phyloP scores from a whole-genome alignment of 352 stramenopile species.

The Phytopythium ostracodes region DNA sequence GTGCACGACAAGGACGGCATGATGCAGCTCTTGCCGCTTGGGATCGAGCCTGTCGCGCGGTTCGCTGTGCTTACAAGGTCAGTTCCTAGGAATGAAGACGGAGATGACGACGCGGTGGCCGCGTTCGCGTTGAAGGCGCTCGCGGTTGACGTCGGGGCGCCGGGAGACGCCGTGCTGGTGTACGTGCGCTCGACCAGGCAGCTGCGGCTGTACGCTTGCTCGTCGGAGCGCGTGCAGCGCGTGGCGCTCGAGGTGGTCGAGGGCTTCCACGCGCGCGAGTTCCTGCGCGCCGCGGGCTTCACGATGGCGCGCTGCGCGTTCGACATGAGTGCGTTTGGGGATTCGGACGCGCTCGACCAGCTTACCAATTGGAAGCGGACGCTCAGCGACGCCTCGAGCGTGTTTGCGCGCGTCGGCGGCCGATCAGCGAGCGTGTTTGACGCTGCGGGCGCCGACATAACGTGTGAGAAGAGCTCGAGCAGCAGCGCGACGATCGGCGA shows the following conservation, averaged over 20 bases:
- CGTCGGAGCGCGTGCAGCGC: conserved; percentile 3
- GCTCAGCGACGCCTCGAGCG: conserved; percentile 12
- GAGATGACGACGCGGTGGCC: conserved; percentile 8
- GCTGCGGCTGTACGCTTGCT: conserved; percentile 16
- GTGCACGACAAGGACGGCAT: conserved; percentile 4
- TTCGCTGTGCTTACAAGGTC: conserved; percentile 6
- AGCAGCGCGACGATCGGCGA: conserved; percentile 6
- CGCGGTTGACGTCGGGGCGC: neutral
- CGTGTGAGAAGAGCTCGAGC: conserved; percentile 2
- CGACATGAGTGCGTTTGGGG: conserved; percentile 20
- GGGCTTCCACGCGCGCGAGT: conserved; percentile 47
- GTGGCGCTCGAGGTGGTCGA: conserved; percentile 29
- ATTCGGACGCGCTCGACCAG: conserved; percentile 14
- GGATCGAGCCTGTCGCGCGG: neutral
- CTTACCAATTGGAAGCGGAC: conserved; percentile 26
- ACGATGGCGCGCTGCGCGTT: conserved; percentile 37
- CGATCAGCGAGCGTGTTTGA: conserved; percentile 25
- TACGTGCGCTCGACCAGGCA: conserved; percentile 13
- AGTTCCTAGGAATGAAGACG: neutral
- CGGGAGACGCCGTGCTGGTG: conserved; percentile 16
- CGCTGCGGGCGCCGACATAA: conserved; percentile 20
- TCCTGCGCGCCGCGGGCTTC: conserved; percentile 25
- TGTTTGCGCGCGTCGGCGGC: conserved; percentile 36
- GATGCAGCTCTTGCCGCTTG: conserved; percentile 13
- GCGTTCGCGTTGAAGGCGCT: conserved; percentile 8